Conservation (phyloP, 331 rosid genomes). For the Quercus tomentella region DNA sequence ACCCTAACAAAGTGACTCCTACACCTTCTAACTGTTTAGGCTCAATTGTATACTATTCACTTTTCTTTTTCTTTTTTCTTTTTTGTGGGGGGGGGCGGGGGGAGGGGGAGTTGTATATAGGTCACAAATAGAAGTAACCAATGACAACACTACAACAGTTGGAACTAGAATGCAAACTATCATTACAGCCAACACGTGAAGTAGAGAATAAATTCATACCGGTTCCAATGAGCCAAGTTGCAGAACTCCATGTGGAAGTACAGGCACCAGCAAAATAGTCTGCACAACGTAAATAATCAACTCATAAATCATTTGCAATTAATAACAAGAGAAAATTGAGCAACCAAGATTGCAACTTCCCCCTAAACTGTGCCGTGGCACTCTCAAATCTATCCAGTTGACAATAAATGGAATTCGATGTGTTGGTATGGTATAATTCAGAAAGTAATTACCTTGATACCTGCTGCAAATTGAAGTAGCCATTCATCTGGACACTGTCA, state of each 20-base stretch:
- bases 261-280: constrained; percentile 87
- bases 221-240: constrained; percentile 79
- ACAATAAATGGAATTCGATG: constrained; percentile 6
- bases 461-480: constrained; percentile 76
- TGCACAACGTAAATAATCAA: constrained; percentile 18
- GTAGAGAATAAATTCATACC: constrained; percentile 46
- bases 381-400: not conserved
- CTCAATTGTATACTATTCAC: not conserved
- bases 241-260: constrained; percentile 81
- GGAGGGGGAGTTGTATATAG: not conserved
- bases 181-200: not conserved
- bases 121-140: not conserved
- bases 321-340: not conserved
- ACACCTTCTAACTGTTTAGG: not conserved
- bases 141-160: not conserved
- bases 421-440: not conserved
- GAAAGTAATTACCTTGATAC: constrained; percentile 66
- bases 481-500: constrained; percentile 74
- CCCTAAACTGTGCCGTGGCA: not conserved
- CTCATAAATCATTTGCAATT: not conserved
- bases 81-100: no score
- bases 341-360: not conserved
- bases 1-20: not conserved
- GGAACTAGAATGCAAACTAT: not conserved
- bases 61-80: no score